phyloP scores from a whole-genome alignment of 352 stramenopile species.

The Pythium plurisporium region DNA sequence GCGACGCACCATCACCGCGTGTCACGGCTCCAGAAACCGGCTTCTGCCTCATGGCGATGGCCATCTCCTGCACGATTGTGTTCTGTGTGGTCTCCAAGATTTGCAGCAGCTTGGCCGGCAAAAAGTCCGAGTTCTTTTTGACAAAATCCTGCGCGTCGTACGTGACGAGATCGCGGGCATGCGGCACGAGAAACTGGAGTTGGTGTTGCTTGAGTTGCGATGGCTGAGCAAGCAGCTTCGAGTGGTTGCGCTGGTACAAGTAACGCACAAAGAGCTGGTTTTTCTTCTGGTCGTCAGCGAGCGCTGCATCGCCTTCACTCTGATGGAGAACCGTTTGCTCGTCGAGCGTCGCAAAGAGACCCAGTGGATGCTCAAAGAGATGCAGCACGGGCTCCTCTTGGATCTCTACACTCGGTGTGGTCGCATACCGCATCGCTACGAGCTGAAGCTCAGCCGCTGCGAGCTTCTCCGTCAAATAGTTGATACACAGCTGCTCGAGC shows the following conservation, averaged over 20 bases:
- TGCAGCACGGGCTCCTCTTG: background rate
- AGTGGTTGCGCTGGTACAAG: slow-evolving; percentile 48
- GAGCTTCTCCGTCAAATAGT: slow-evolving; percentile 80
- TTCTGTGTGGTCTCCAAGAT: slow-evolving; percentile 29
- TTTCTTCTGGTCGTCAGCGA: slow-evolving; percentile 52
- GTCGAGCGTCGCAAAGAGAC: slow-evolving; percentile 63
- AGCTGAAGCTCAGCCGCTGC: slow-evolving; percentile 35
- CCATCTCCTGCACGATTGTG: slow-evolving; percentile 26
- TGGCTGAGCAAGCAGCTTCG: slow-evolving; percentile 21
- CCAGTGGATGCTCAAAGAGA: slow-evolving; percentile 42
- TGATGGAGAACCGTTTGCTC: slow-evolving; percentile 65
- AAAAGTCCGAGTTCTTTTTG: slow-evolving; percentile 61
- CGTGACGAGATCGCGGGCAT: slow-evolving; percentile 38
- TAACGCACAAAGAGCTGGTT: slow-evolving; percentile 66
- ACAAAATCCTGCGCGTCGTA: slow-evolving; percentile 68
- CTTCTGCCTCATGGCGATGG: background rate
- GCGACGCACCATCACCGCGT: no score
- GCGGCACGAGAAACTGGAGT: slow-evolving; percentile 44
- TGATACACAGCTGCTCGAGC: slow-evolving; percentile 77
- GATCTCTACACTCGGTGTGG: no score
- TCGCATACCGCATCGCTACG: background rate
- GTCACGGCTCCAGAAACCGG: no score
- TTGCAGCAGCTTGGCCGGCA: slow-evolving; percentile 32
- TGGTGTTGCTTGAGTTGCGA: slow-evolving; percentile 13
- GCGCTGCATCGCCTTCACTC: slow-evolving; percentile 32